Evolutionary conservation across 2,329 filamentous ascomycete species (phyloP).

Genomic region (Cercospora beticola): DNA sequence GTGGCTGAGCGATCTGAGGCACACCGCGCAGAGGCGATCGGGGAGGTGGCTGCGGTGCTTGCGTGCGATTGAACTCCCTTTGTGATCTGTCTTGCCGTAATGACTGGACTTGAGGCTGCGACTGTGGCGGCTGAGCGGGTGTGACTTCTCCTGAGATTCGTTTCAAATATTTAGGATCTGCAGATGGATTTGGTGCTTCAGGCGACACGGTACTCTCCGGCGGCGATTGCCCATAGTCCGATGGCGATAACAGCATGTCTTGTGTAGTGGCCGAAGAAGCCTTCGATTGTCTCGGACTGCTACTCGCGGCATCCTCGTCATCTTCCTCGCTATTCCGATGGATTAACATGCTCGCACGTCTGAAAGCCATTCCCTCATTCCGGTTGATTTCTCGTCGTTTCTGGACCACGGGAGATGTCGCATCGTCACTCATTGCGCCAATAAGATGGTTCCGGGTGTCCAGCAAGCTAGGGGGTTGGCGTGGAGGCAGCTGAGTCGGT

Average conservation of each 20-base stretch:
- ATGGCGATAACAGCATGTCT: conserved; percentile 13
- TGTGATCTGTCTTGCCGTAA: conserved; percentile 12
- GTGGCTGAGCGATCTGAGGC: conserved; percentile 6
- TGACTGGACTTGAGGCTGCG: conserved; percentile 6
- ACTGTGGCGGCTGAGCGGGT: conserved; percentile 10
- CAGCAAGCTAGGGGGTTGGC: conserved; percentile 18
- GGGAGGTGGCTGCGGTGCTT: conserved; percentile 12
- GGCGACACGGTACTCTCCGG: conserved; percentile 23
- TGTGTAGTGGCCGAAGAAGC: conserved; percentile 11
- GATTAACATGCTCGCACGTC: conserved; percentile 35
- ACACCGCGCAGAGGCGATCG: conserved; percentile 5
- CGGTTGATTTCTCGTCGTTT: conserved; percentile 32
- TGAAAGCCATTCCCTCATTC: conserved; percentile 35
- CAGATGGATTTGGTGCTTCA: conserved; percentile 28
- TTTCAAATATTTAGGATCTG: conserved; percentile 33
- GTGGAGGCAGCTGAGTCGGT: conserved; percentile 1
- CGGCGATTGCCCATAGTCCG: conserved; percentile 21
- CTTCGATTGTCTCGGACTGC: conserved; percentile 10
- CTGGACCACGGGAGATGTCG: conserved; percentile 25
- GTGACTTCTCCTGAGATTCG: conserved; percentile 28
- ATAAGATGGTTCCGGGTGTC: conserved; percentile 17
- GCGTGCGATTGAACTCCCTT: conserved; percentile 12
- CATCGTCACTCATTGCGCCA: conserved; percentile 13
- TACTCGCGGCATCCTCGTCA: conserved; percentile 7
- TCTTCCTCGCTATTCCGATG: conserved; percentile 29